Conservation (phyloP, 257 asterid genomes). For the Hygrophila difformis region DNA sequence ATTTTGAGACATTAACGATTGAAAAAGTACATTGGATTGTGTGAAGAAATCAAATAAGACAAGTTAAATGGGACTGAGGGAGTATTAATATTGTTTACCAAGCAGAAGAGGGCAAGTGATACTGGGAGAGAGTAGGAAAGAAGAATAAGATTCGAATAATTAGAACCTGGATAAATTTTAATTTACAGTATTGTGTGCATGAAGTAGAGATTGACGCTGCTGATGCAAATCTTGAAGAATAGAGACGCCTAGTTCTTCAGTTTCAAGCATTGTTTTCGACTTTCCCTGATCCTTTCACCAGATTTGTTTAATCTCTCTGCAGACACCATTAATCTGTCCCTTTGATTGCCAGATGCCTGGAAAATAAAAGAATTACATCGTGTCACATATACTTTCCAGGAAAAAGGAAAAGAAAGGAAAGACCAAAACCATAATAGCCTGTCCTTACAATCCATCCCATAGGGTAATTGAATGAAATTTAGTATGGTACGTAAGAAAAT, state of each 20-base stretch:
- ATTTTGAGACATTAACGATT: too few relatives aligned
- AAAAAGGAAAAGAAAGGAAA: not conserved
- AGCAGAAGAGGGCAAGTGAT: too few relatives aligned
- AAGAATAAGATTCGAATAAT: too few relatives aligned
- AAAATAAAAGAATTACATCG: not conserved
- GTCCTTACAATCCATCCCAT: too few relatives aligned
- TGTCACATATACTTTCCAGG: not conserved
- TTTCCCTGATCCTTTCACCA: constrained; percentile 41
- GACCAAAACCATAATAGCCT: too few relatives aligned
- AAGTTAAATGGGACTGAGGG: too few relatives aligned
- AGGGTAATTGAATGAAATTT: too few relatives aligned
- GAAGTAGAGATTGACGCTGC: constrained; percentile 43
- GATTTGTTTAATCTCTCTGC: constrained; percentile 44
- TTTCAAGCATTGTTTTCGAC: constrained; percentile 54
- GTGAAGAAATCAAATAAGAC: too few relatives aligned
- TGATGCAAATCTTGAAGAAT: constrained; percentile 44
- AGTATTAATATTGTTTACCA: too few relatives aligned
- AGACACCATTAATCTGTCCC: constrained; percentile 46
- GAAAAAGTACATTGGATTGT: too few relatives aligned
- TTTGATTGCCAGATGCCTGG: constrained; percentile 52
- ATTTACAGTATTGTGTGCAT: constrained; percentile 29
- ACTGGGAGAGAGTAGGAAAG: too few relatives aligned
- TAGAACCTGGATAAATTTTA: not conserved
- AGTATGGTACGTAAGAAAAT: too few relatives aligned
- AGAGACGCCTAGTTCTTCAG: constrained; percentile 48